Evolutionary conservation across 1,284 basidiomycete species (phyloP).

Genomic region (Cerrena zonata): DNA sequence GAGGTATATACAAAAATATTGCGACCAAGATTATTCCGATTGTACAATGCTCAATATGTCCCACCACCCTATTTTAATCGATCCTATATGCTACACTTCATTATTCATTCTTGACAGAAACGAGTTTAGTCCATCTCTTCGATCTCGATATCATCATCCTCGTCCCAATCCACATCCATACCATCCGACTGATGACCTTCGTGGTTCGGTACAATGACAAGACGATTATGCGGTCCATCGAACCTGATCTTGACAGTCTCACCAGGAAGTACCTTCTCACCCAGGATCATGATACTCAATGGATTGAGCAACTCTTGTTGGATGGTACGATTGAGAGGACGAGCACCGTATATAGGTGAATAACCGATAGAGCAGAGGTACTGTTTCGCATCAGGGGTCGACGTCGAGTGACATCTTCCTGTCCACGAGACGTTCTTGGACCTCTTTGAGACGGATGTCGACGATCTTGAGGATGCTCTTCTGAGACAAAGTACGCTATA

Average conservation of each 20-base stretch:
- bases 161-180: constrained; percentile 59
- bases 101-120: too few relatives aligned
- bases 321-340: constrained; percentile 88
- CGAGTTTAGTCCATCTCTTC: constrained; percentile 69
- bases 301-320: constrained; percentile 93
- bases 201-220: constrained; percentile 85
- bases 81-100: too few relatives aligned
- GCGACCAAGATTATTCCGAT: too few relatives aligned
- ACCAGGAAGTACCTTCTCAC: constrained; percentile 77
- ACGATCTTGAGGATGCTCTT: constrained; percentile 79
- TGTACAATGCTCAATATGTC: too few relatives aligned
- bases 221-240: constrained; percentile 78
- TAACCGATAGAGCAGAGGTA: constrained; percentile 85
- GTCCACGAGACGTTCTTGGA: constrained; percentile 63
- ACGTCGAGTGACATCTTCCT: constrained; percentile 78
- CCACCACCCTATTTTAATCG: too few relatives aligned
- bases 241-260: constrained; percentile 76
- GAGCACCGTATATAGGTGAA: constrained; percentile 80
- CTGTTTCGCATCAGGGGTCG: constrained; percentile 71
- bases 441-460: constrained; percentile 69
- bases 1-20: too few relatives aligned
- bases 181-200: constrained; percentile 43
- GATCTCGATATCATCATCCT: constrained; percentile 56
- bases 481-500: constrained; percentile 71
- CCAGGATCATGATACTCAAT: constrained; percentile 81